Conservation (phyloP, 1,284 basidiomycete species). For the Tremellales sp. region DNA sequence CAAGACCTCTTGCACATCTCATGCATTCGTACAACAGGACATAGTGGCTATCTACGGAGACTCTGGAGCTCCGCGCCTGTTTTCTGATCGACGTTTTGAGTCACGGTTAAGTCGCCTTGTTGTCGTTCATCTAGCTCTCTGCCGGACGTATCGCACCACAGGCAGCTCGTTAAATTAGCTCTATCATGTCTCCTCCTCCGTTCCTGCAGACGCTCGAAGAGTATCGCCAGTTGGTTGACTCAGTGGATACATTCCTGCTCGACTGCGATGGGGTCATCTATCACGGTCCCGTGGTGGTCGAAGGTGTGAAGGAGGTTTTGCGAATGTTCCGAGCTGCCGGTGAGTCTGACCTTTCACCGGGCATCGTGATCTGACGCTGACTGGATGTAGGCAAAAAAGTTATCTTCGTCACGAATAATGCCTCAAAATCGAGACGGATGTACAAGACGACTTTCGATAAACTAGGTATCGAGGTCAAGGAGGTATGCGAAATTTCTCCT, state of each 20-base stretch:
- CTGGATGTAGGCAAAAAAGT: conserved; percentile 67
- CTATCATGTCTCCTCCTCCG: neutral
- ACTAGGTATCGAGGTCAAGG: conserved; percentile 76
- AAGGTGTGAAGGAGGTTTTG: conserved; percentile 71
- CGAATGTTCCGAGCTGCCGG: conserved; percentile 55
- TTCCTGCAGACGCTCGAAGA: conserved; percentile 24
- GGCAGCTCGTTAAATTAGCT: too few species aligned
- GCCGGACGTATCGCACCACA: too few species aligned
- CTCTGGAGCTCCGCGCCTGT: too few species aligned
- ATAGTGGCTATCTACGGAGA: too few species aligned
- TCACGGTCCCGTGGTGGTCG: conserved; percentile 76
- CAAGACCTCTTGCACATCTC: too few species aligned
- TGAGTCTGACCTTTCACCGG: conserved; percentile 7
- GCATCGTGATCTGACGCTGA: neutral
- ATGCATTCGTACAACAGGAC: too few species aligned
- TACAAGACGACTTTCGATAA: conserved; percentile 90
- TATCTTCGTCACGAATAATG: conserved; percentile 96
- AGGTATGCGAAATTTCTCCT: conserved; percentile 56
- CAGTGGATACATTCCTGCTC: conserved; percentile 88
- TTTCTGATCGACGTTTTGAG: too few species aligned
- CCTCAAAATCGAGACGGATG: conserved; percentile 81
- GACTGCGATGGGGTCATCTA: conserved; percentile 97
- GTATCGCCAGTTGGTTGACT: conserved; percentile 55
- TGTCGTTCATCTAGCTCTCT: too few species aligned
- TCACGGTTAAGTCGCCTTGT: too few species aligned